Conservation (phyloP, 2,329 filamentous ascomycete species). For the Hawksworthiomyces lignivorus region DNA sequence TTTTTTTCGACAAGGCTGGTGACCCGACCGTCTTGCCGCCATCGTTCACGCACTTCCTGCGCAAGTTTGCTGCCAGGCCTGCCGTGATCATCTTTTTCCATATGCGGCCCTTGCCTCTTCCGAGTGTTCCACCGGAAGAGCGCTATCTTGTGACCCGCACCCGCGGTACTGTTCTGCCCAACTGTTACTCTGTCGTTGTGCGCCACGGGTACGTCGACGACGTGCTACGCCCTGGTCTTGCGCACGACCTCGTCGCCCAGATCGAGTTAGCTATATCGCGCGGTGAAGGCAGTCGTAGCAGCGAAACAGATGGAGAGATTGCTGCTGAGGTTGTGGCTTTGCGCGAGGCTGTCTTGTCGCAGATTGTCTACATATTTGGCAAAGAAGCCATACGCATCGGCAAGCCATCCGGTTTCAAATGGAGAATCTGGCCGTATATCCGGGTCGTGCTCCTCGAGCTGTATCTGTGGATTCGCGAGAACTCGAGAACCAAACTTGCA, state of each 20-base stretch:
- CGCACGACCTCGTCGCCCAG: conserved; percentile 45
- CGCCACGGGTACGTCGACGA: conserved; percentile 69
- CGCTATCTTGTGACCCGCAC: conserved; percentile 38
- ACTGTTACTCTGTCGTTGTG: conserved; percentile 61
- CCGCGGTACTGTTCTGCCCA: conserved; percentile 33
- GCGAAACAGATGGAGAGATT: no score
- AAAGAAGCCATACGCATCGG: conserved; percentile 53
- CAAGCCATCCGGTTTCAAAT: no score
- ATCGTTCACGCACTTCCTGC: conserved; percentile 65
- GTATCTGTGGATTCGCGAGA: conserved; percentile 60
- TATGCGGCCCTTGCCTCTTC: conserved; percentile 54
- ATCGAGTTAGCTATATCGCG: conserved; percentile 34
- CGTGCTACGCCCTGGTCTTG: conserved; percentile 58
- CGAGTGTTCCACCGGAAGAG: conserved; percentile 42
- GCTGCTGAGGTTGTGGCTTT: conserved; percentile 33
- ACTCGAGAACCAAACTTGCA: conserved; percentile 58
- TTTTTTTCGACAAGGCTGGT: conserved; percentile 74
- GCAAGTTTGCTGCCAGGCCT: conserved; percentile 60
- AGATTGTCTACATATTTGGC: conserved; percentile 50
- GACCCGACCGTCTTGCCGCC: conserved; percentile 47
- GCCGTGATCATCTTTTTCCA: conserved; percentile 70
- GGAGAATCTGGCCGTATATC: no score
- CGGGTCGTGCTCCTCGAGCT: conserved; percentile 35
- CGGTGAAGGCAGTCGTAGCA: background rate
- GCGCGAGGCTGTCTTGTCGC: conserved; percentile 34